Percentiles rank a stretch among this genome's conserved stretches.
Evolutionary conservation across 169 alveolate species (phyloP).

Genomic region (Eimeria maxima): DNA sequence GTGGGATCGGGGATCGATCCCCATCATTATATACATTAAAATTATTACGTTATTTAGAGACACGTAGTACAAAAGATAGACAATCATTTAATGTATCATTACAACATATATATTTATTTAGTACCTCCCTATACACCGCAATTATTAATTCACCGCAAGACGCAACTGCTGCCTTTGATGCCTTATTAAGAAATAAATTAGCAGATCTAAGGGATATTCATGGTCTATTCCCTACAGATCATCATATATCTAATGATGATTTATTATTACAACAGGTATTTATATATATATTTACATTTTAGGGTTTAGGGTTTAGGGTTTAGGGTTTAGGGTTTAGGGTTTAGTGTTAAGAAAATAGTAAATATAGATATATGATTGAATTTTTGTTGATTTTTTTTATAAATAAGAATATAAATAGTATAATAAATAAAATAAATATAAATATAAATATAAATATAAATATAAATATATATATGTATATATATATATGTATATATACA

Average conservation of each 20-base stretch:
- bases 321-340: no score
- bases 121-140: not conserved
- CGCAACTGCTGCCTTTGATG: constrained; percentile 81
- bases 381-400: not conserved
- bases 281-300: constrained; percentile 2
- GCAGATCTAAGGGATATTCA: constrained; percentile 60
- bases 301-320: no score
- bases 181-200: constrained; percentile 51
- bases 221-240: not conserved
- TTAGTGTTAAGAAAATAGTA: not conserved
- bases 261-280: constrained; percentile 31
- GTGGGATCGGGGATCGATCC: constrained; percentile 22
- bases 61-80: constrained; percentile 26
- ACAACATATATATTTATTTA: not conserved
- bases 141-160: constrained; percentile 66
- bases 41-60: constrained; percentile 69
- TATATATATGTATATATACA: not conserved
- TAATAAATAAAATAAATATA: not conserved
- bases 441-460: not conserved
- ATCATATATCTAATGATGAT: not conserved
- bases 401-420: not conserved
- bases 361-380: no score
- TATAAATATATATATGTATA: not conserved
- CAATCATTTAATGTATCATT: constrained; percentile 63
- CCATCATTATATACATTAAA: constrained; percentile 14